These are phyloP conservation scores for Sambucus nigra DNA, from an alignment of 129 eudicot genomes.

Conservation along the genomic window DNA sequence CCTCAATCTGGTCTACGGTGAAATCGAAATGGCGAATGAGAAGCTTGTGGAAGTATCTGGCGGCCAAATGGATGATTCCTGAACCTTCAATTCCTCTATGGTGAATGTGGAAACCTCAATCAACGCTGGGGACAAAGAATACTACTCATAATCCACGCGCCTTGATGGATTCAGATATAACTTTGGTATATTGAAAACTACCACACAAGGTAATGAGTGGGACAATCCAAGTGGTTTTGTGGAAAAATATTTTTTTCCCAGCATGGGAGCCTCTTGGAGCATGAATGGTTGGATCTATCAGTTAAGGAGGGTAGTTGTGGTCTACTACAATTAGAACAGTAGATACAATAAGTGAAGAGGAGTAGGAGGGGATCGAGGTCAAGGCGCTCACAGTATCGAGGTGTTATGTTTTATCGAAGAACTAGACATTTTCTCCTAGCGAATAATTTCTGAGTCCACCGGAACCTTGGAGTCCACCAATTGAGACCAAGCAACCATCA, in stretches of 20 bases:
- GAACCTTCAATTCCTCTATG: slow-evolving; percentile 49
- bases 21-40: slow-evolving; percentile 25
- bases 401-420: slow-evolving; percentile 76
- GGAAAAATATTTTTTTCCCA: slow-evolving; percentile 47
- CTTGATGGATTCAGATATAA: slow-evolving; percentile 20
- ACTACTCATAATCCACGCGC: slow-evolving; percentile 20
- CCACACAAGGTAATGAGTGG: slow-evolving; percentile 9
- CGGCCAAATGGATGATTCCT: slow-evolving; percentile 36
- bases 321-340: slow-evolving; percentile 21
- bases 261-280: slow-evolving; percentile 1
- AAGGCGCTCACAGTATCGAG: slow-evolving; percentile 78
- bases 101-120: slow-evolving; percentile 47
- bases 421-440: slow-evolving; percentile 86
- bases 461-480: too few relatives aligned
- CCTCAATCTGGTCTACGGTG: slow-evolving; percentile 47
- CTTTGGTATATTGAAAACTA: slow-evolving; percentile 43
- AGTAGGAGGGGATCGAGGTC: slow-evolving; percentile 90
- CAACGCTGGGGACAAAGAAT: slow-evolving; percentile 40
- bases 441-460: slow-evolving; percentile 49
- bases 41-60: slow-evolving; percentile 22
- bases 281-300: slow-evolving; percentile 20
- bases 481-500: too few relatives aligned
- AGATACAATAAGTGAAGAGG: slow-evolving; percentile 51
- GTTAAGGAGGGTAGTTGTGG: slow-evolving; percentile 5
- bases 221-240: slow-evolving; percentile 18